Conservation (phyloP, 2,329 filamentous ascomycete species). For the Rosellinia necatrix region DNA sequence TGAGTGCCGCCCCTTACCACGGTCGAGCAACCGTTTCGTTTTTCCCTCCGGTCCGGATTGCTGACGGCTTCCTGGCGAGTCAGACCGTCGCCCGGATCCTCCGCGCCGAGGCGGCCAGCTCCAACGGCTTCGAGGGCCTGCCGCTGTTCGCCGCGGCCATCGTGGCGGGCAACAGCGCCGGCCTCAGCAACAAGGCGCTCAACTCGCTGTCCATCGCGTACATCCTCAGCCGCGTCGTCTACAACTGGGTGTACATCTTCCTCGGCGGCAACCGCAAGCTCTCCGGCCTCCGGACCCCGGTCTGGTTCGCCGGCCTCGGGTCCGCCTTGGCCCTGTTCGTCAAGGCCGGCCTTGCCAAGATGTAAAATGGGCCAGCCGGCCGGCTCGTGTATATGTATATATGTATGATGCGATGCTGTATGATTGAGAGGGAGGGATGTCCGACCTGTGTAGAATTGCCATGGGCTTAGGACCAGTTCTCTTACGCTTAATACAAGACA, state of each 20-base stretch:
- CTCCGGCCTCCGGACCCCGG: slow-evolving; percentile 26
- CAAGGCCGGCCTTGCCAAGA: slow-evolving; percentile 31
- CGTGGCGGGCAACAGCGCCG: slow-evolving; percentile 36
- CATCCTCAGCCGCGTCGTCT: slow-evolving; percentile 34
- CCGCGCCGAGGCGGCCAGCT: slow-evolving; percentile 36
- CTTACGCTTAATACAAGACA: background rate
- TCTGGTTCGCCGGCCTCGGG: slow-evolving; percentile 32
- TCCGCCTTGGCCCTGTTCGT: slow-evolving; percentile 34
- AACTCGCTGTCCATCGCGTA: slow-evolving; percentile 34
- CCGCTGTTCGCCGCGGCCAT: slow-evolving; percentile 39
- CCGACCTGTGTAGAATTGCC: background rate
- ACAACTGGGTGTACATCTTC: slow-evolving; percentile 39
- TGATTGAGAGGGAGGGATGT: background rate
- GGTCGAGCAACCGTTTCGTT: too few species aligned
- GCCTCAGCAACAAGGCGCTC: slow-evolving; percentile 27
- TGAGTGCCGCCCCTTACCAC: too few species aligned
- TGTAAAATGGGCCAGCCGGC: slow-evolving; percentile 1
- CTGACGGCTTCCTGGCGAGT: background rate
- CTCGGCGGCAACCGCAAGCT: slow-evolving; percentile 33
- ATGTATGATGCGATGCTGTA: background rate
- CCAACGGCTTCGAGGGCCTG: slow-evolving; percentile 40
- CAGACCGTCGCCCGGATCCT: slow-evolving; percentile 32
- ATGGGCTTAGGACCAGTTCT: background rate
- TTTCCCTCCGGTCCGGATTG: background rate
- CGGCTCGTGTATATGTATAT: background rate